These are phyloP conservation scores for Lipomyces orientalis DNA, from an alignment of 805 yeast species.

Conservation along the genomic window DNA sequence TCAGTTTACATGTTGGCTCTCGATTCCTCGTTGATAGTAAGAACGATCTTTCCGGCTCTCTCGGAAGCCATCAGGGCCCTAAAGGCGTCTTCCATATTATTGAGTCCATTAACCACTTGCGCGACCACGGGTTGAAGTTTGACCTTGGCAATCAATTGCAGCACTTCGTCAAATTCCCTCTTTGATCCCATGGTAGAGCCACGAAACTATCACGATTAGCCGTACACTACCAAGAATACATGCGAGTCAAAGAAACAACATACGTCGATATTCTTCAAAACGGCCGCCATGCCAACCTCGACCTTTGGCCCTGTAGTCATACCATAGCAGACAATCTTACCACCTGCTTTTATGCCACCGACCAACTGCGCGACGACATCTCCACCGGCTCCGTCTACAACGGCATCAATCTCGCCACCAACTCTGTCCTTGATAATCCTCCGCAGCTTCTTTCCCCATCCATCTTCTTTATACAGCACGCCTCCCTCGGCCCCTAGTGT, in stretches of 20 bases:
- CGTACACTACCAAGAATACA: neutral
- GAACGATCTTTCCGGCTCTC: constrained; percentile 20
- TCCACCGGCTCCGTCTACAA: constrained; percentile 40
- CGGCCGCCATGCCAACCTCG: constrained; percentile 33
- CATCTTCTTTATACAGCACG: constrained; percentile 25
- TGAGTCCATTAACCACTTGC: constrained; percentile 23
- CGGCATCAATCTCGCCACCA: constrained; percentile 27
- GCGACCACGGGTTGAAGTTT: constrained; percentile 30
- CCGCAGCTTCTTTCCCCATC: constrained; percentile 30
- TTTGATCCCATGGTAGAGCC: constrained; percentile 32
- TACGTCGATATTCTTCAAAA: constrained; percentile 29
- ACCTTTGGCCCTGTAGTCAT: constrained; percentile 36
- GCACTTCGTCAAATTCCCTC: constrained; percentile 24
- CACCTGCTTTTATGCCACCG: constrained; percentile 22
- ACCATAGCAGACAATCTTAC: constrained; percentile 35
- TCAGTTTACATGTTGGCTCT: constrained; percentile 3
- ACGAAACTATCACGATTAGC: constrained; percentile 12
- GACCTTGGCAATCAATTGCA: constrained; percentile 14
- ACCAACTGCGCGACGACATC: constrained; percentile 27
- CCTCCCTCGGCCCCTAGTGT: constrained; percentile 33
- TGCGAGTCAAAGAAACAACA: neutral
- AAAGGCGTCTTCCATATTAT: constrained; percentile 26
- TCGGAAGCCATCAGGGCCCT: constrained; percentile 1
- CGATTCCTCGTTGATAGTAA: constrained; percentile 3
- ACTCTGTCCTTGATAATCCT: constrained; percentile 3